Evolutionary conservation across 257 asterid genomes (phyloP), one percentile per base, ranked within the genome.

Genomic region (Petrea volubilis): DNA sequence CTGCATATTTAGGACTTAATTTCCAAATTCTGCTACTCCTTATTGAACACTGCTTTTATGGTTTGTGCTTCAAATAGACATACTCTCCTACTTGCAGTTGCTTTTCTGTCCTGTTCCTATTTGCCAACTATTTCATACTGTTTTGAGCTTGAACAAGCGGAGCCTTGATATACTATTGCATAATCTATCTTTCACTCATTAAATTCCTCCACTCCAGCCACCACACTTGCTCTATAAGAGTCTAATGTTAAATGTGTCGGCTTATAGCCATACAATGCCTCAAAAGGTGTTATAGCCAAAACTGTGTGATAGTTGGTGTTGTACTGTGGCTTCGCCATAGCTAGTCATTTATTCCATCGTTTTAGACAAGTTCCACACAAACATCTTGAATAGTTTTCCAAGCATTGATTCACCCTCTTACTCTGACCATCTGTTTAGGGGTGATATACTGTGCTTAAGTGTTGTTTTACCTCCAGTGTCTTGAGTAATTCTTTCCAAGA

Each of bases 291-390:
- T 6, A 52, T 40, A 0, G 17, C n/a, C 0, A 59, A 9, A n/a
- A 56, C 7, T 3, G 20, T 6, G 34, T 72, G 78, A 3, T 5
- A 40, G 5, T 17, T 15, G 10, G 74, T 77, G 13, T 59, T 65
- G 3, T 66, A 57, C 74, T 60, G 65, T 23, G 25, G 55, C 17
- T 77, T 60, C 7, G 62, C 62, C 5, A 72, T 0, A 0, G 66
- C 5, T 7, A 73, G 0, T 49, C 59, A 70, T 15, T 18, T 46
- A 2, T 1, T 5, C 75, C 50, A 70, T 0, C 11, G 2, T 4
- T 41, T 70, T 4, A 58, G 67, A 13, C 13, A 1, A 1, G 3
- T 0, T 0, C 24, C 5, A 9, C 17, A 51, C 59, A 69, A 38
- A 5, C 41, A 68, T 0, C 73, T 12, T 2, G 33, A 15, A 23